Evolutionary conservation across 176 grass and related monocot genomes (phyloP), one percentile per base, ranked within the genome.

Genomic region (Carex scoparia): DNA sequence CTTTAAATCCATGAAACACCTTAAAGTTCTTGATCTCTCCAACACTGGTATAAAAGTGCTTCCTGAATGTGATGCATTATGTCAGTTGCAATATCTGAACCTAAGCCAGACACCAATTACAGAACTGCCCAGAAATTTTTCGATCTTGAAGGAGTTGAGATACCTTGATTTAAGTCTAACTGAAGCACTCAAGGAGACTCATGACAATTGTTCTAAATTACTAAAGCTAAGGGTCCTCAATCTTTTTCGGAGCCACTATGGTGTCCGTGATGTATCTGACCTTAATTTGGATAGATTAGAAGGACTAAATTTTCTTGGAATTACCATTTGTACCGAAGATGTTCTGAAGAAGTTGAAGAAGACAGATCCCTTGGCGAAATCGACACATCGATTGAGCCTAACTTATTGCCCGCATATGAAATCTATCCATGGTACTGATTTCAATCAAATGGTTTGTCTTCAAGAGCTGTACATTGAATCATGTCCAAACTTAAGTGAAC

Each of bases 11-110:
- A 89, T 89, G 87, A 19, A 12, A 3, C 23, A 37, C 4, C 87
- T 89, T 61, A 85, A 65, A 54, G 87, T 85, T 57, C 87, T 89
- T 13, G 87, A 89, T 48, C 87, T 89, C 38, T 89, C 86, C 0
- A 11, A 84, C 81, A 88, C 86, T 4, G 46, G 57, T 33, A 84
- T 88, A 31, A 57, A 57, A 65, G 32, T 69, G 19, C 65, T 88
- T 75, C 81, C 86, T 10, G 42, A 58, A 37, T 88, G 86, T 55
- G 35, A 75, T 48, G 27, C 63, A 11, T 63, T 89, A 60, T 23
- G 44, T 10, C 13, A 81, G 1, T 69, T 89, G 35, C 64, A 64
- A 49, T 16, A 65, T 46, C 87, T 89, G 53, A 85, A 89, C 35
- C 65, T 89, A 70, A 80, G 62, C 18, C 18, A 85, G 18, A 89